Base-by-base conservation (phyloP, 2,329 filamentous ascomycete species). In the Aotearoamyces nothofagi region DNA sequence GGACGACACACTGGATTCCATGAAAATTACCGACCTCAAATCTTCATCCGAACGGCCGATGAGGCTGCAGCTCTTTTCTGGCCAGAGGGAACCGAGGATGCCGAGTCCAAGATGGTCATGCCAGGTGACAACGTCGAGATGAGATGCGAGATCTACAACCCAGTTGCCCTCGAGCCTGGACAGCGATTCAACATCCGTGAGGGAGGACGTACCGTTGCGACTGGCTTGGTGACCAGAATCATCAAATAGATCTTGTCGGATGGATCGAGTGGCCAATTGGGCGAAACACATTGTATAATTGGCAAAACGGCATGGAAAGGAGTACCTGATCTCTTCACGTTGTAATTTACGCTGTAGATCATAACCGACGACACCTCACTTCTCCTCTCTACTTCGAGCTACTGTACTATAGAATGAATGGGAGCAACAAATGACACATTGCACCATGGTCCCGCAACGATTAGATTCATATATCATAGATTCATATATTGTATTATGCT, bases 111-210 rank as follows among this genome's bases (percentile, higher is more conserved):
- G 67, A 79, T 84, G 64, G 77, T 94, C 57, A 92, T 93, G 84
- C 90, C 90, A 29, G 90, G 90, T 56, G 90, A 98, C 70, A 98
- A 98, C 60, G 74, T 93, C 43, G 90, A 98, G 68, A 94, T 98
- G 86, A 63, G 90, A 40, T 79, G 84, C 54, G 72, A 78, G 47
- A 75, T 93, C 51, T 72, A 83, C 58, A 65, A 79, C 58, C 82
- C 87, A 39, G 71, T 92, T 49, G 87, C 87, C 35, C 60, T 94
- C 39, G 90, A 98, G 63, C 62, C 71, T 38, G 87, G 90, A 45
- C 83, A 94, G 66, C 81, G 90, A 48, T 90, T 98, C 72, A 98
- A 96, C 67, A 75, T 98, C 53, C 82, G 90, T 59, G 90, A 98
- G 66, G 90, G 90, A 63, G 86, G 87, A 47, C 74, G 82, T 46